phyloP scores from a whole-genome alignment of 2,329 filamentous ascomycete species.

The Dothideomycetidae sp. region DNA sequence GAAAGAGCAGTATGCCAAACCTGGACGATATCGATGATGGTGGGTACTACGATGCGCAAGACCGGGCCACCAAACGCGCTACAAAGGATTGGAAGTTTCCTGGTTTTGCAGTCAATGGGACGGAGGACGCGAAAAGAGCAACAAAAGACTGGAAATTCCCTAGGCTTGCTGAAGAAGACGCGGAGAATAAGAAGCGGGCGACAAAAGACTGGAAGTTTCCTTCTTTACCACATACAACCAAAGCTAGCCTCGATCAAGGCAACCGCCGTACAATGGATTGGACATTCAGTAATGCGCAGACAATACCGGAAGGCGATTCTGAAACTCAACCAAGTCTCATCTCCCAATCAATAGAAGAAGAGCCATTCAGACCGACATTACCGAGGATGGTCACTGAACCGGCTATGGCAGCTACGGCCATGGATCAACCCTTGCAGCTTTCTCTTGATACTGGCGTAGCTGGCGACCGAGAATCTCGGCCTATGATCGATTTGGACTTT shows the following conservation, averaged over 20 bases:
- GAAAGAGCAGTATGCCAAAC: constrained; percentile 33
- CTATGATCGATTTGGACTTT: constrained; percentile 33
- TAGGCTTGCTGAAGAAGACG: constrained; percentile 7
- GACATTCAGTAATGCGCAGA: constrained; percentile 32
- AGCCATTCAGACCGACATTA: constrained; percentile 25
- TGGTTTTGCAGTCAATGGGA: constrained; percentile 13
- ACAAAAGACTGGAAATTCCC: constrained; percentile 36
- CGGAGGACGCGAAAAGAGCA: constrained; percentile 25
- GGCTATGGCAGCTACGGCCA: constrained; percentile 26
- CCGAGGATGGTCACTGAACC: constrained; percentile 30
- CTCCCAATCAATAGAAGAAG: constrained; percentile 13
- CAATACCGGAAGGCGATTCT: constrained; percentile 17
- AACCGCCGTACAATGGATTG: constrained; percentile 33
- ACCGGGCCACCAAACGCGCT: constrained; percentile 21
- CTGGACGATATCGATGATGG: constrained; percentile 29
- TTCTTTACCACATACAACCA: constrained; percentile 22
- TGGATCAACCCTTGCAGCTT: constrained; percentile 11
- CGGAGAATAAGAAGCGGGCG: constrained; percentile 21
- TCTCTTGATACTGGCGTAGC: constrained; percentile 19
- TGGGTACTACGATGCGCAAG: constrained; percentile 25
- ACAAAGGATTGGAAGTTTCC: constrained; percentile 17
- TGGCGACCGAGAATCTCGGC: constrained; percentile 24
- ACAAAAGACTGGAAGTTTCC: constrained; percentile 44
- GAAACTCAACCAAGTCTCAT: constrained; percentile 11
- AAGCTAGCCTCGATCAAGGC: constrained; percentile 16